phyloP scores from a whole-genome alignment of 169 alveolate species.

The Blepharisma undulans region DNA sequence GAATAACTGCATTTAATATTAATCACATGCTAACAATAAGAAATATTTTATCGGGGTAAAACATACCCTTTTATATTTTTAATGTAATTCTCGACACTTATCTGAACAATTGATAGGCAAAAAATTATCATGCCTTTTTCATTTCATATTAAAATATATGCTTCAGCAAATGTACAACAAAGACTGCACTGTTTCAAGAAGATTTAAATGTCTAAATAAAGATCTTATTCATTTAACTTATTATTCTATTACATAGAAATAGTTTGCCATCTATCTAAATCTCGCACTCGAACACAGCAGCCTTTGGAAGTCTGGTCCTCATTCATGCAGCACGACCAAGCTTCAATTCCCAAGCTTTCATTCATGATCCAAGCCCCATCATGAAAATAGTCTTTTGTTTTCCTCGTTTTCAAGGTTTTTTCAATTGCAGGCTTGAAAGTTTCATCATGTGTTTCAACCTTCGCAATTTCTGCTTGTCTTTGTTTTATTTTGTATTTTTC shows the following conservation, averaged over 20 bases:
- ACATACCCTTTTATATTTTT: too few relatives aligned
- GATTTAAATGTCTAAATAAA: too few relatives aligned
- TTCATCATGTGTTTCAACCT: neutral
- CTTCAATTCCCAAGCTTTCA: neutral
- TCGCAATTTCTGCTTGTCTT: conserved; percentile 21
- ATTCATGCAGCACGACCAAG: conserved; percentile 24
- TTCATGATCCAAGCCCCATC: conserved; percentile 18
- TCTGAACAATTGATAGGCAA: too few relatives aligned
- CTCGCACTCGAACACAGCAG: neutral
- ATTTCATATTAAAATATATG: too few relatives aligned
- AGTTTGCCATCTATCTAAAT: conserved; percentile 35
- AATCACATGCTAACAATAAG: too few relatives aligned
- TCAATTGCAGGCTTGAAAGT: neutral
- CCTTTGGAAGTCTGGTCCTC: conserved; percentile 18
- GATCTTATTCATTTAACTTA: too few relatives aligned
- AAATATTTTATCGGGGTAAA: too few relatives aligned
- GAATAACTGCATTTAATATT: too few relatives aligned
- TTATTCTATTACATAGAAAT: neutral
- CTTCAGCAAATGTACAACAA: too few relatives aligned
- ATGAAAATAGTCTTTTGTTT: neutral
- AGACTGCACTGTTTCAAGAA: too few relatives aligned
- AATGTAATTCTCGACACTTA: too few relatives aligned
- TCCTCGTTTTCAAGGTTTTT: neutral
- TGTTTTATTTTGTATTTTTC: neutral
- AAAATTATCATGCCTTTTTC: too few relatives aligned